A percentile compares a stretch with the other conserved stretches of the same genome.
Evolutionary conservation across 148 eudicot genomes (phyloP).

Genomic region (Fagopyrum tataricum): DNA sequence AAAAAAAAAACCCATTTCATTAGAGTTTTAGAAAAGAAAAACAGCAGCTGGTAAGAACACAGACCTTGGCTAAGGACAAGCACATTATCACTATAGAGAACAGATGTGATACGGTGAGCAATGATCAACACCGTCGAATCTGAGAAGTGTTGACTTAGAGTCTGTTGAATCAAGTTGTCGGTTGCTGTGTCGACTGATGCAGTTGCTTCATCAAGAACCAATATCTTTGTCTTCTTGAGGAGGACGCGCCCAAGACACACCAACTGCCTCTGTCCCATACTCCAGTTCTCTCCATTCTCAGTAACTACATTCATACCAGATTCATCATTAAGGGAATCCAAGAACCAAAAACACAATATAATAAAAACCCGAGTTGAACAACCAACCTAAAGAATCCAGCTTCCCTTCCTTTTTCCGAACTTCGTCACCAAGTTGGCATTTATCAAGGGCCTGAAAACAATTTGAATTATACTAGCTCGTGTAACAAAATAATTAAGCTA

Average conservation of each 20-base stretch:
- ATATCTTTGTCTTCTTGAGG: slow-evolving; percentile 36
- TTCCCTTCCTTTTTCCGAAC: slow-evolving; percentile 70
- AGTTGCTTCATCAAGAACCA: slow-evolving; percentile 42
- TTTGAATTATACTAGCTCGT: not conserved
- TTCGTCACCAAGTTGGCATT: slow-evolving; percentile 85
- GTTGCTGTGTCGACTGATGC: slow-evolving; percentile 49
- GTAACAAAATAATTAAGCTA: not conserved
- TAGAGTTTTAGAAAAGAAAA: not conserved
- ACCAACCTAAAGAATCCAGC: slow-evolving; percentile 69
- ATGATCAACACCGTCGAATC: slow-evolving; percentile 34
- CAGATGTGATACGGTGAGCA: slow-evolving; percentile 45
- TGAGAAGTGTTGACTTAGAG: slow-evolving; percentile 28
- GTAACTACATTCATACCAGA: slow-evolving; percentile 16
- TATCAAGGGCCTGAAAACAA: slow-evolving; percentile 67
- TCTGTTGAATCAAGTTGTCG: slow-evolving; percentile 37
- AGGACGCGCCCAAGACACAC: slow-evolving; percentile 53
- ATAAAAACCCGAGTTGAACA: not conserved
- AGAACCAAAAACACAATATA: not conserved
- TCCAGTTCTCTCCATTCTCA: slow-evolving; percentile 50
- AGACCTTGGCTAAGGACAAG: slow-evolving; percentile 32
- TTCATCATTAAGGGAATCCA: not conserved
- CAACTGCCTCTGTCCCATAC: slow-evolving; percentile 47
- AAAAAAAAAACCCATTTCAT: not conserved
- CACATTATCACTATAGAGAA: slow-evolving; percentile 72
- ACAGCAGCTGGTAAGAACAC: not conserved